Evolutionary conservation across 2,329 filamentous ascomycete genomes (phyloP), one percentile per base, ranked within the genome.

Genomic region (Epichloe brachyelytri): DNA sequence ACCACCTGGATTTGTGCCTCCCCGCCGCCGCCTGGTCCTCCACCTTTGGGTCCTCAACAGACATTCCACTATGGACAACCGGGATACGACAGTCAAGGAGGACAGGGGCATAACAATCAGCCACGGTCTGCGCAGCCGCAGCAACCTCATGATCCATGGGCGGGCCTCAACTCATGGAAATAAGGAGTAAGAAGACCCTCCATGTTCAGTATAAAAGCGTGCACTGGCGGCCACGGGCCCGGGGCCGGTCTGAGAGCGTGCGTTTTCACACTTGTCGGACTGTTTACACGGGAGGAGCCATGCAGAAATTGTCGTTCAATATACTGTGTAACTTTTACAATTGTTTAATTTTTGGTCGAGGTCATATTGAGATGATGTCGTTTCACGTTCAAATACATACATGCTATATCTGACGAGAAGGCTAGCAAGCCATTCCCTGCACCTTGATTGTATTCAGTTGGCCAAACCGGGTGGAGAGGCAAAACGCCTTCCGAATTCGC

Each of bases 21-120:
- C 80, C 79, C 80, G 6, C 80, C 80, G 1, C 79, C 80, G 2
- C 80, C 80, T 0, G 79, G 78, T 0, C 79, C 79, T 4, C 79
- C 79, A 7, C 79, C 79, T 1, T 60, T 82, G 57, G 78, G 78
- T 4, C 77, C 78, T 34, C 79, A 82, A 61, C 79, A 82, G 63
- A 82, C 78, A 10, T 75, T 79, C 30, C 76, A 80, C 56, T 78
- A 80, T 56, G 67, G 68, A 6, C 62, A 62, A 30, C 64, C 67
- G 46, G 61, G 64, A 11, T 65, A 64, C 45, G 58, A 47, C 61
- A 41, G 52, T 65, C 52, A 57, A 66, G 54, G 62, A 69, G 57
- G 60, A 60, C 50, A 60, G 12, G 15, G 10, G 5, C 40, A 51
- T 6, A 26, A 47, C 17, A 14, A 34, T 12, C 46, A 48, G n/a